These are phyloP conservation scores for Lentinula detonsa DNA, from an alignment of 768 basidiomycete species.

Conservation along the genomic window DNA sequence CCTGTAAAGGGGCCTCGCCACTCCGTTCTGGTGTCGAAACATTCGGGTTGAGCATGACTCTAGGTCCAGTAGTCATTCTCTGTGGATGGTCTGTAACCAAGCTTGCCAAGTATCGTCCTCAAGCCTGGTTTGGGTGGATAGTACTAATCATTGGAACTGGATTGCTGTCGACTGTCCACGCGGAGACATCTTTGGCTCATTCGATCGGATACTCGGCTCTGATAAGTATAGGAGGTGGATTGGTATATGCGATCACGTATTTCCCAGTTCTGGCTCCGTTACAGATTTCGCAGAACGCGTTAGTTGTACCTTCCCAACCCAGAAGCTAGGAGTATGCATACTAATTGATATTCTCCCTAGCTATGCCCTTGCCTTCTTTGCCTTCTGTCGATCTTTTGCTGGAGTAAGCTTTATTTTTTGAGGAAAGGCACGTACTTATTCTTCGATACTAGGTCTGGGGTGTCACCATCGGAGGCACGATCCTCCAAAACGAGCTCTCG, in stretches of 20 bases:
- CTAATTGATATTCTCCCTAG: neutral
- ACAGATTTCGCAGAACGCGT: constrained; percentile 29
- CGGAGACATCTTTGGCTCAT: constrained; percentile 16
- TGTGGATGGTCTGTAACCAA: constrained; percentile 22
- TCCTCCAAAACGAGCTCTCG: constrained; percentile 46
- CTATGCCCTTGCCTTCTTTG: constrained; percentile 36
- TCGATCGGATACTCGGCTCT: constrained; percentile 20
- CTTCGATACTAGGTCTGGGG: constrained; percentile 36
- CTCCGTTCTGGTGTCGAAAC: constrained; percentile 13
- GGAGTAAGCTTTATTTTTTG: constrained; percentile 16
- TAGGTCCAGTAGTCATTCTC: constrained; percentile 14
- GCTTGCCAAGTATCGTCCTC: constrained; percentile 24
- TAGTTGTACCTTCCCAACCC: neutral
- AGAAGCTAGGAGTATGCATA: neutral
- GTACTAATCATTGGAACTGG: constrained; percentile 27
- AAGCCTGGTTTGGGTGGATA: constrained; percentile 23
- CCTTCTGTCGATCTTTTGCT: constrained; percentile 29
- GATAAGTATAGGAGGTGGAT: constrained; percentile 18
- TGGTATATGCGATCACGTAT: constrained; percentile 17
- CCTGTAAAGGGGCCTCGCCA: constrained; percentile 27
- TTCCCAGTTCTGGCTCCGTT: constrained; percentile 47
- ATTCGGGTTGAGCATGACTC: constrained; percentile 12
- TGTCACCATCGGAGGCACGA: constrained; percentile 39
- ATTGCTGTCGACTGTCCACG: constrained; percentile 22
- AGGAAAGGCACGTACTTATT: neutral